Evolutionary conservation across 192 early-diverging fungal species (phyloP), one percentile per base, ranked within the genome.

Genomic region (Coemansia nantahalensis): DNA sequence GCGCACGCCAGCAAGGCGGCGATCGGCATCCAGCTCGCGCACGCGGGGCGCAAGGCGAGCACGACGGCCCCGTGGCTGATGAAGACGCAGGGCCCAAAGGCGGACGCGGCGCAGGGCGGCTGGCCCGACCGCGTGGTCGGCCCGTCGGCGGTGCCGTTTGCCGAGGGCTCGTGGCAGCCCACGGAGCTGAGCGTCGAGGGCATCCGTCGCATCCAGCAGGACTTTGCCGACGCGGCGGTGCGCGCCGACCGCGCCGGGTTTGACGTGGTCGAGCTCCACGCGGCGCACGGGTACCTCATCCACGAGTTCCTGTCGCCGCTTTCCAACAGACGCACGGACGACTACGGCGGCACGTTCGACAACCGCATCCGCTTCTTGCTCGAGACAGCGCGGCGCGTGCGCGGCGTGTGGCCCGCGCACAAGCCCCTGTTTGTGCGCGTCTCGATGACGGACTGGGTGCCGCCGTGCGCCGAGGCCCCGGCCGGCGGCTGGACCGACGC

Each of bases 341-440:
- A 88, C 42, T 98, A 93, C 58, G 95, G 94, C 33, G 94, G 95
- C 0, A 85, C 84, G 3, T 84, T 94, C 26, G 89, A 94, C 53
- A 96, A 97, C 78, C 84, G 94, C 48, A 70, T 79, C 16, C 83
- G 90, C 0, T 86, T 93, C 48, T 54, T 85, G 24, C 38, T 91
- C 2, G 91, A 94, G 65, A 79, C 86, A 1, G 65, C 86, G 16
- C 45, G 61, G n/a, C 58, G 56, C 0, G 77, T 90, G 7, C 84
- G 91, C 18, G 39, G 56, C 13, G 79, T 82, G 35, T 93, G 91
- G 90, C 89, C 93, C 1, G 51, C 63, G 9, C 68, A 89, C 11
- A 89, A 90, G 60, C 91, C 93, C 0, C 68, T 97, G 47, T 96
- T 91, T 61, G 77, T 91, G 34, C 86, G 94, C 19, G 41, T 95